A percentile compares a stretch with the other conserved stretches of the same genome.
Evolutionary conservation across 2,329 filamentous ascomycete genomes (phyloP).

Genomic region (Leptodontidium sp.): DNA sequence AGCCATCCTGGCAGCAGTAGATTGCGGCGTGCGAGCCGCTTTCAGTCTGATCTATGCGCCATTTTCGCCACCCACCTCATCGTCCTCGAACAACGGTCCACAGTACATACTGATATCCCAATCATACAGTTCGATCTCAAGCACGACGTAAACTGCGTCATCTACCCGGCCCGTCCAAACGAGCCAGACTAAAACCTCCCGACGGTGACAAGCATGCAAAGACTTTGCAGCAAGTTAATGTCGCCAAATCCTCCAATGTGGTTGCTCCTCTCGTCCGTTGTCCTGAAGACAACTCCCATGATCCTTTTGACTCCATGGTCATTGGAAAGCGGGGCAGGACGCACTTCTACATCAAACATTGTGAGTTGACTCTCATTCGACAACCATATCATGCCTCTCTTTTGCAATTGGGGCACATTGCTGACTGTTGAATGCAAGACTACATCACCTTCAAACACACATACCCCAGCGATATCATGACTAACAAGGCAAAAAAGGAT

Average conservation of each 20-base stretch:
- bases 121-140: constrained; percentile 23
- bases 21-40: background rate
- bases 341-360: constrained; percentile 22
- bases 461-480: constrained; percentile 12
- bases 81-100: no score
- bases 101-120: background rate
- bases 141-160: constrained; percentile 26
- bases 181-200: background rate
- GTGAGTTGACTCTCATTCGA: background rate
- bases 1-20: background rate
- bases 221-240: background rate
- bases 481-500: constrained; percentile 21
- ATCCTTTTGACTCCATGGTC: constrained; percentile 17
- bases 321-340: constrained; percentile 16
- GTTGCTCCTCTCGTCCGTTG: constrained; percentile 5
- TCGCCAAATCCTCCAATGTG: background rate
- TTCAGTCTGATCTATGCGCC: background rate
- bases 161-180: background rate
- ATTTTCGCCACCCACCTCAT: background rate
- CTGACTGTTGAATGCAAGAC: constrained; percentile 15
- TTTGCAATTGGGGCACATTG: background rate
- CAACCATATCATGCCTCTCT: no score
- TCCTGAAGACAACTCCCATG: constrained; percentile 11
- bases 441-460: constrained; percentile 20
- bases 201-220: background rate